Percentiles rank a stretch among this genome's conserved stretches.
Conservation (phyloP, 495 filamentous ascomycete species). For the Penicillium turbatum region DNA sequence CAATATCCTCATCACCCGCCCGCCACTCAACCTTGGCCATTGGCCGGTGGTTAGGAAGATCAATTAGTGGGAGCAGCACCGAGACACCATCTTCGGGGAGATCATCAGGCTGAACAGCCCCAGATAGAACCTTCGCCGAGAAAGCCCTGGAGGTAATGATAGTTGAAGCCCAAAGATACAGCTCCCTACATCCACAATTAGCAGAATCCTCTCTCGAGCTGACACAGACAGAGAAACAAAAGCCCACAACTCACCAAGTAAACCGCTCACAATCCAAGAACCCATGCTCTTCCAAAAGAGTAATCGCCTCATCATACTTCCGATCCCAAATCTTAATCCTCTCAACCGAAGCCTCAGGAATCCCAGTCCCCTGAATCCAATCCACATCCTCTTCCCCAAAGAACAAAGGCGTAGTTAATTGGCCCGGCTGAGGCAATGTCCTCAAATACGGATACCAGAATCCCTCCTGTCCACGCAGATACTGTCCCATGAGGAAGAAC, state of each 20-base stretch:
- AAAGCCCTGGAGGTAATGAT: conserved; percentile 57
- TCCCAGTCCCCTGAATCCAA: conserved; percentile 58
- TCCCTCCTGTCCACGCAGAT: conserved; percentile 41
- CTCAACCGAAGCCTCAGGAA: conserved; percentile 44
- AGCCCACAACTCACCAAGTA: conserved; percentile 40
- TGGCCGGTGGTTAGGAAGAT: conserved; percentile 57
- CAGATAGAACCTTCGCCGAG: conserved; percentile 44
- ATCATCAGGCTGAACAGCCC: conserved; percentile 28
- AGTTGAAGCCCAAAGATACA: conserved; percentile 62
- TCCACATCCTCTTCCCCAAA: conserved; percentile 53
- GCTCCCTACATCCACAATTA: conserved; percentile 42
- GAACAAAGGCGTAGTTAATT: conserved; percentile 55
- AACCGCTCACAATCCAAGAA: conserved; percentile 32
- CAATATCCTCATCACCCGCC: conserved; percentile 43
- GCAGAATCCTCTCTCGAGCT: background rate
- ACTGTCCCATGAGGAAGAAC: conserved; percentile 58
- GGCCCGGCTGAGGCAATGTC: conserved; percentile 50
- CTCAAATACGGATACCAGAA: conserved; percentile 62
- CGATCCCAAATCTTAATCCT: conserved; percentile 42
- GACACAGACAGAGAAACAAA: background rate
- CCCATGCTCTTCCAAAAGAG: conserved; percentile 30
- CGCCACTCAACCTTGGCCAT: conserved; percentile 59
- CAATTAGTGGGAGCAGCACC: conserved; percentile 58
- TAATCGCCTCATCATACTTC: conserved; percentile 45
- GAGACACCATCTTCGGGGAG: conserved; percentile 41